These are phyloP conservation scores for Podospora pseudocomata DNA, from an alignment of 495 filamentous ascomycete species.

Conservation along the genomic window DNA sequence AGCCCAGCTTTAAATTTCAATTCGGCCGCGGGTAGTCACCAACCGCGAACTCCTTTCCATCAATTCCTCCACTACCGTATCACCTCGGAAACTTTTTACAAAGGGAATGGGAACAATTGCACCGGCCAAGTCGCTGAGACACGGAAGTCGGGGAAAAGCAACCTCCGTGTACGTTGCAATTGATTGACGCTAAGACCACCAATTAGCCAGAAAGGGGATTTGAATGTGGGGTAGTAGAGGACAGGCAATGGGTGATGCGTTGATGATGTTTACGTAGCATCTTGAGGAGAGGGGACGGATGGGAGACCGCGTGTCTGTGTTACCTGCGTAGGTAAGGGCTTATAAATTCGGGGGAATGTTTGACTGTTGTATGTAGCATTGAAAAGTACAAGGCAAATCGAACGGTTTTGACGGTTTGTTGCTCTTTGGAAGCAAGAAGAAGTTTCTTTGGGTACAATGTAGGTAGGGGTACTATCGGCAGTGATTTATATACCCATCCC, in stretches of 20 bases:
- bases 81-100: background rate
- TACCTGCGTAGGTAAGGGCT: background rate
- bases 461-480: background rate
- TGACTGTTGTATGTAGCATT: background rate
- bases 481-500: background rate
- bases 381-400: background rate
- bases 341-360: background rate
- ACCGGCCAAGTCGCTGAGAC: background rate
- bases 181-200: background rate
- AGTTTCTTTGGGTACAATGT: background rate
- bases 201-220: background rate
- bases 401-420: background rate
- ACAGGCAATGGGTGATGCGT: background rate
- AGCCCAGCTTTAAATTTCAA: background rate
- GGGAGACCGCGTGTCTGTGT: slow-evolving; percentile 2
- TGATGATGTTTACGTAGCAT: slow-evolving; percentile 12
- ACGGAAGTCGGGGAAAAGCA: background rate
- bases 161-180: background rate
- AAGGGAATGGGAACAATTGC: background rate
- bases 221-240: background rate
- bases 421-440: background rate
- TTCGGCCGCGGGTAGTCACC: background rate
- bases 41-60: background rate
- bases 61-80: background rate
- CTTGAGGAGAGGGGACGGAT: slow-evolving; percentile 6